phyloP scores from a whole-genome alignment of 495 filamentous ascomycete species.

The Paragyromitra xinjiangensis region DNA sequence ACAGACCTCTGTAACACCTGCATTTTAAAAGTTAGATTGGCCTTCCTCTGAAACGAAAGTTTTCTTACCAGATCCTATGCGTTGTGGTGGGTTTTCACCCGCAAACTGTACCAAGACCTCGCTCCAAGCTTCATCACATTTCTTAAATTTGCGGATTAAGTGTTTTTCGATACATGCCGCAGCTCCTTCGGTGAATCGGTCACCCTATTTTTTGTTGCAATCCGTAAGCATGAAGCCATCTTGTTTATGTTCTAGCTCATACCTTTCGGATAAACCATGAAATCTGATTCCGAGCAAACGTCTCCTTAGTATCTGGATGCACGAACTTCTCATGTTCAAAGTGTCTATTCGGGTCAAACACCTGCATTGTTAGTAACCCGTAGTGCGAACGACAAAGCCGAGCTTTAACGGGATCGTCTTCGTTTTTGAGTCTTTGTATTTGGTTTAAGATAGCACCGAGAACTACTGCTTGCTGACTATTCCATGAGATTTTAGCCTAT shows the following conservation, averaged over 20 bases:
- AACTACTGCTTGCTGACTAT: conserved; percentile 26
- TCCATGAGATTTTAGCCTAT: not conserved
- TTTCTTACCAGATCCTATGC: conserved; percentile 20
- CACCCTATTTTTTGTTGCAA: conserved; percentile 1
- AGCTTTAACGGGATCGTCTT: conserved; percentile 19
- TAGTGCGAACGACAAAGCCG: conserved; percentile 38
- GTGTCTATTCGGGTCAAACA: conserved; percentile 12
- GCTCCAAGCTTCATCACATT: conserved; percentile 5
- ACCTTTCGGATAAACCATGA: conserved; percentile 39
- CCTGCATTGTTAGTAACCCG: conserved; percentile 26
- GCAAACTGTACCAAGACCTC: conserved; percentile 18
- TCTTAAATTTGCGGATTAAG: conserved; percentile 13
- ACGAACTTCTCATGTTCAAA: not conserved
- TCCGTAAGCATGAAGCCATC: not conserved
- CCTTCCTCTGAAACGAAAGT: not conserved
- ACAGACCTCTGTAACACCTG: conserved; percentile 22
- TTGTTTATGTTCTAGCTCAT: not conserved
- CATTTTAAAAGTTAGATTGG: not conserved
- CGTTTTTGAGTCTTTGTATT: conserved; percentile 26
- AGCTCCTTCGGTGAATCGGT: conserved; percentile 1
- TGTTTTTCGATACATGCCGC: not conserved
- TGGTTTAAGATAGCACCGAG: conserved; percentile 19
- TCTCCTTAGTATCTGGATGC: conserved; percentile 27
- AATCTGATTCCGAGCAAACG: conserved; percentile 36
- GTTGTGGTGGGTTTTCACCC: conserved; percentile 7